Base-by-base conservation (phyloP, 495 filamentous ascomycete species). In the Letharia lupina region DNA sequence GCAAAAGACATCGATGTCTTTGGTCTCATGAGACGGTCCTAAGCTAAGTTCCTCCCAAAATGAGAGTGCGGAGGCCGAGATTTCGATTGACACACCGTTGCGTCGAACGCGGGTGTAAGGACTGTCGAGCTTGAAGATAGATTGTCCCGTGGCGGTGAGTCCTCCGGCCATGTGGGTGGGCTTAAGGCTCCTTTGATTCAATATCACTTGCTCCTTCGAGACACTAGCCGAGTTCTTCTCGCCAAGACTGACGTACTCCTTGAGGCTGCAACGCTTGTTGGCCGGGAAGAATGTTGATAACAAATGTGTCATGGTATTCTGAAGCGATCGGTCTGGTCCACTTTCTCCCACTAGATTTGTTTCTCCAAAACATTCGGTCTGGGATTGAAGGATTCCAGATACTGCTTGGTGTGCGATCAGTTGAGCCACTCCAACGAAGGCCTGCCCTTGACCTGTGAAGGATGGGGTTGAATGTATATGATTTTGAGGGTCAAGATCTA, bases 21-120 rank as follows among this genome's bases (percentile, higher is more conserved):
- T 99, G 3, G 79, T 68, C 1, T 91, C 91, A 73, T 86, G 84
- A 42, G 85, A 83, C 28, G 95, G 94, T 28, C 84, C 86, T 35
- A 99, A 82, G 8, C 90, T 89, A 66, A 98, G 81, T 33, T 87
- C 89, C 69, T 98, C 92, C 95, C 95, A 98, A 70, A 98, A 99
- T 0, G 82, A 73, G 12, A 96, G 73, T 2, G 90, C 88, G 9
- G 92, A 81, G 12, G 93, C 90, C 48, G 96, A 78, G 42, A 96
- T 79, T 45, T 95, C 89, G 45, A 94, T 79, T 61, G 79, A 84
- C 9, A 83, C 84, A 56, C 91, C 89, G 16, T 87, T 86, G 10
- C 70, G 64, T 57, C 50, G 59, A 35, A 71, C 59, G 41, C 52
- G 59, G 31, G 64, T 63, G 42, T 65, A 62, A 28, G 69, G 70